Base-by-base conservation (phyloP, 2,329 filamentous ascomycete species). In the Aureobasidium sp. region DNA sequence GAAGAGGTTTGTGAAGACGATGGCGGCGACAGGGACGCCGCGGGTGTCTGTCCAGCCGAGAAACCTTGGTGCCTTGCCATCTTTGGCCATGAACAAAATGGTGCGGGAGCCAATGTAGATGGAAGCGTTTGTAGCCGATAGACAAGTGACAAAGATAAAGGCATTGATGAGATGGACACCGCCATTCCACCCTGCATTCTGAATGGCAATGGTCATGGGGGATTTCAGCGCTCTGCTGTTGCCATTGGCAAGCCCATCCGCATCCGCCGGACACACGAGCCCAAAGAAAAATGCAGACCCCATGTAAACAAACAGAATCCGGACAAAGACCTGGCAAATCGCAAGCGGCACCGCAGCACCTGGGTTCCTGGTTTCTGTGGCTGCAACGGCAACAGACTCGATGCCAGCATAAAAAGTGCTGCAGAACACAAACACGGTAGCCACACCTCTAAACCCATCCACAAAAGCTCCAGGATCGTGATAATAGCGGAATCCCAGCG, bases 31-130 rank as follows among this genome's bases (percentile, higher is more conserved):
- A 0, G 82, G 82, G 0, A 83, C 80, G 29, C 89, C 89, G 15
- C 83, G 79, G 27, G 76, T 77, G 71, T 87, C 84, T 2, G 88
- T 90, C 72, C 82, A 84, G 45, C 86, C 87, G 1, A 92, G 78
- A 67, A 92, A 82, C 22, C 74, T 76, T 0, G 89, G 89, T 0
- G 89, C 89, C 72, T 89, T 90, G 51, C 83, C 79, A 48, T 85
- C 84, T 68, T 89, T 86, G 0, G 87, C 87, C 84, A 92, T 89
- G 76, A 85, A 91, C 0, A 91, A 76, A 1, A 93, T 75, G 0
- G 88, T 91, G 25, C 89, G 83, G 3, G 87, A 89, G 48, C 85
- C 85, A 66, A 92, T 89, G 72, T 91, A 92, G 64, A 92, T 87
- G 9, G 86, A 88, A 58, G 84, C 86, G 74, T 92, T 92, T 67